phyloP scores from a whole-genome alignment of 2,329 filamentous ascomycete genomes.

The Neoscytalidium dimidiatum region DNA sequence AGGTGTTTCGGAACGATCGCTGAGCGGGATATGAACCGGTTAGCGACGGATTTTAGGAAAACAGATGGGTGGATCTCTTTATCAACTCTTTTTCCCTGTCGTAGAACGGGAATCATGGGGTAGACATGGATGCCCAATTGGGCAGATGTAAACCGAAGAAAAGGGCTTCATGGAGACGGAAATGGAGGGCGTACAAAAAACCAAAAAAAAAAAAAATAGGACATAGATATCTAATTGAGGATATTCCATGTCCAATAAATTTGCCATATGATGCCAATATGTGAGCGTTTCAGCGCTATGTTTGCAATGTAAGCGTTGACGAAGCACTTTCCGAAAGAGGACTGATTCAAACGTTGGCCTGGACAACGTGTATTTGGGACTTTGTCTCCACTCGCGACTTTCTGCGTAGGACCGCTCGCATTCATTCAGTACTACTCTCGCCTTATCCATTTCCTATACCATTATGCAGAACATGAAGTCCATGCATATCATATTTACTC shows the following conservation, averaged over 20 bases:
- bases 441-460: no score
- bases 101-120: not conserved
- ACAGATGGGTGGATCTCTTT: not conserved
- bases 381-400: no score
- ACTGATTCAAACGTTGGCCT: no score
- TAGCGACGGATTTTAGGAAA: not conserved
- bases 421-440: no score
- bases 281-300: no score
- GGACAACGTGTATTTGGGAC: no score
- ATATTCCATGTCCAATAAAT: slow-evolving; percentile 8
- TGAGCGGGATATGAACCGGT: not conserved
- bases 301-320: no score
- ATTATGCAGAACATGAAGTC: no score
- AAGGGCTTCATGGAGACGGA: not conserved
- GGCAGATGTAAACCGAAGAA: not conserved
- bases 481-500: no score
- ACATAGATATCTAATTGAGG: slow-evolving; percentile 18
- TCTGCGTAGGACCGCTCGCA: no score
- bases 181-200: not conserved
- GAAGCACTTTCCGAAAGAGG: no score
- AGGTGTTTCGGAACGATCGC: not conserved
- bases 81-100: not conserved
- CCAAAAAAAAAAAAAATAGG: slow-evolving; percentile 14
- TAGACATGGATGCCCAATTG: not conserved
- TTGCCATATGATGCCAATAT: no score